Conservation (phyloP, 83 land plant genomes). For the Picea mariana region DNA sequence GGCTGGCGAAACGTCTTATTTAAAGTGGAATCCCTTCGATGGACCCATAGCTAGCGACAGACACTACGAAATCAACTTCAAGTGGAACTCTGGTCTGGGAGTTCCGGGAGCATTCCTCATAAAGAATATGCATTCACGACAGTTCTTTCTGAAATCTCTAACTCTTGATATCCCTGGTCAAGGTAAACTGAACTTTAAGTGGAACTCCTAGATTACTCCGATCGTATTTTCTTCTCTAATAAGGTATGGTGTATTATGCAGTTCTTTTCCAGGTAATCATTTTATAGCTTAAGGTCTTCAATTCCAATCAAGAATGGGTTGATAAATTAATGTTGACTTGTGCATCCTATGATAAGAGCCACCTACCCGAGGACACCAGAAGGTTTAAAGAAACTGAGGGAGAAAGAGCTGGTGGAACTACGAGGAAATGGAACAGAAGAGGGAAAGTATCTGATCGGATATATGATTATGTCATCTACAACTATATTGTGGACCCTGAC, state of each 20-base stretch:
- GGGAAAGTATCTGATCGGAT: constrained; percentile 21
- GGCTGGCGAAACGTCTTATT: neutral
- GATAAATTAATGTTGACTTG: too few relatives aligned
- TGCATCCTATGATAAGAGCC: constrained; percentile 15
- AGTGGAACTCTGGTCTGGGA: neutral
- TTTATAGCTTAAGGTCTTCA: neutral
- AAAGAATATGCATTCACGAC: too few relatives aligned
- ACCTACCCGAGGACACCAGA: constrained; percentile 55
- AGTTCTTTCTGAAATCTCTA: too few relatives aligned
- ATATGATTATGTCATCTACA: constrained; percentile 26
- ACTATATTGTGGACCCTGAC: constrained; percentile 16
- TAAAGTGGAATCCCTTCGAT: constrained; percentile 6
- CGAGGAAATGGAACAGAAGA: constrained; percentile 25
- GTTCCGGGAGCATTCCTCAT: neutral
- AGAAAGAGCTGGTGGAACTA: constrained; percentile 7
- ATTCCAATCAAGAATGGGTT: too few relatives aligned
- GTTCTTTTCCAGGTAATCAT: too few relatives aligned
- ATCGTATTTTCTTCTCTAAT: neutral
- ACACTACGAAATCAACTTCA: neutral
- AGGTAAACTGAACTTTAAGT: neutral
- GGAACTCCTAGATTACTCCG: neutral
- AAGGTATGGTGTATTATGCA: neutral
- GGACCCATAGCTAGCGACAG: constrained; percentile 2
- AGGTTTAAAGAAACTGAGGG: constrained; percentile 22
- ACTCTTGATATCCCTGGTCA: neutral